Percentiles rank a stretch among this genome's conserved stretches.
Evolutionary conservation across 345 rosid species (phyloP).

Genomic region (Hibiscus tridactylites): DNA sequence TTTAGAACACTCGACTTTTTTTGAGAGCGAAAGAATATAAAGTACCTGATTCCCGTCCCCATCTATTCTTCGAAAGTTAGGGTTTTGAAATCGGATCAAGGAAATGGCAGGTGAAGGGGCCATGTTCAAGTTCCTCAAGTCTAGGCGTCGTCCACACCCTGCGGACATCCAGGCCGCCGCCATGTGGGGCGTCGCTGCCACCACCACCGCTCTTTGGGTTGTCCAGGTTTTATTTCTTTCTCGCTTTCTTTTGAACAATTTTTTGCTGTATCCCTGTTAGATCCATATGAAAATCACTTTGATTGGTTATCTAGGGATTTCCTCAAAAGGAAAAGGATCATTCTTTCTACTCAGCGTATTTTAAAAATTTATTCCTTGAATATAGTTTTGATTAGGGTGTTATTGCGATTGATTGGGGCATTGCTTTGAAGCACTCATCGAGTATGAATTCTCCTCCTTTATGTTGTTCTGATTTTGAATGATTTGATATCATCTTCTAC

Average conservation of each 20-base stretch:
- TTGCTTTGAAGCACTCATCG: background rate
- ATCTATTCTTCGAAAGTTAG: background rate
- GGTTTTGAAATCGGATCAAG: background rate
- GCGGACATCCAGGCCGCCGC: conserved; percentile 63
- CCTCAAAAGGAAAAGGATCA: background rate
- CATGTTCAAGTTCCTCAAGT: conserved; percentile 38
- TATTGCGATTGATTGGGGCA: background rate
- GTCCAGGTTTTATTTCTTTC: conserved; percentile 38
- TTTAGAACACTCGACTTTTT: background rate
- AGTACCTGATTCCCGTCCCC: background rate
- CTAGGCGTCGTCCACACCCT: conserved; percentile 47
- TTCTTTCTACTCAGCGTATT: background rate
- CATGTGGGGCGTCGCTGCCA: conserved; percentile 81
- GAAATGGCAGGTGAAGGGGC: conserved; percentile 40
- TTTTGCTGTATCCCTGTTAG: background rate
- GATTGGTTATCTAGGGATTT: background rate
- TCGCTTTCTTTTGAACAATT: background rate
- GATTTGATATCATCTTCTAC: background rate
- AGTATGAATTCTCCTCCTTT: background rate
- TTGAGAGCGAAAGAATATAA: background rate
- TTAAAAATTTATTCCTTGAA: background rate
- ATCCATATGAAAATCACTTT: background rate
- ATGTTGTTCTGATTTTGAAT: background rate
- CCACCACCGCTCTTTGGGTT: conserved; percentile 56
- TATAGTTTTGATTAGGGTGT: background rate